Base-by-base conservation (phyloP, 345 rosid genomes). In the Syzygium grande region DNA sequence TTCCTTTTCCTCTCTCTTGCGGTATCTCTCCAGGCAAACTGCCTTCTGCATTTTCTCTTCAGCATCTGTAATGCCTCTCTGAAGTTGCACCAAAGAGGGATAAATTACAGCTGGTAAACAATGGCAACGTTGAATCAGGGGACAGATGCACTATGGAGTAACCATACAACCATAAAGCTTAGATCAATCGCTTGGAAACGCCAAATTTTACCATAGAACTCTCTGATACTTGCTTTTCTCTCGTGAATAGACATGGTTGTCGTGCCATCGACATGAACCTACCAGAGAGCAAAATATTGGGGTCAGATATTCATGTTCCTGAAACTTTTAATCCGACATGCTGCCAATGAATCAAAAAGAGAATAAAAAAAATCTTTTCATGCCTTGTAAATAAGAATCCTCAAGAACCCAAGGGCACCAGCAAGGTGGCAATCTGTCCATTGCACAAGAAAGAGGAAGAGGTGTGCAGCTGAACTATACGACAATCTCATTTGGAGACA, bases 401-500 rank as follows among this genome's bases (percentile, higher is more conserved):
- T 91, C 65, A 95, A 89, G 86, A 95, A 89, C 34, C 97, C 96
- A 59, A 95, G 94, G 43, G 95, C 93, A 55, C 95, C 96, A 1
- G 97, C 95, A 79, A 94, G 93, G 87, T 93, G 85, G 88, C 94
- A 94, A 88, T 94, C 97, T 52, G 94, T 93, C 97, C 97, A 95
- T 59, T 93, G 95, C 90, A 95, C 93, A 34, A 95, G 90, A 88
- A 95, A 95, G 56, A 94, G 94, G 89, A 95, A 93, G 53, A 95
- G 88, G 88, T 92, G 94, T 4, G 97, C 97, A 85, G 94, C 94
- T 38, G 97, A 94, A 91, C 96, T 93, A 88, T 94, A 95, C 22
- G 97, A 95, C 93, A 95, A 90, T 90, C 96, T 91, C 97, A 94
- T 94, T 87, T 95, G 97, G 87, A 95, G 92, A 87, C 97, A 95